A percentile compares a stretch with the other conserved stretches of the same genome.
phyloP scores from a whole-genome alignment of 78 protist species.

The Chrysochromulina tobinii region DNA sequence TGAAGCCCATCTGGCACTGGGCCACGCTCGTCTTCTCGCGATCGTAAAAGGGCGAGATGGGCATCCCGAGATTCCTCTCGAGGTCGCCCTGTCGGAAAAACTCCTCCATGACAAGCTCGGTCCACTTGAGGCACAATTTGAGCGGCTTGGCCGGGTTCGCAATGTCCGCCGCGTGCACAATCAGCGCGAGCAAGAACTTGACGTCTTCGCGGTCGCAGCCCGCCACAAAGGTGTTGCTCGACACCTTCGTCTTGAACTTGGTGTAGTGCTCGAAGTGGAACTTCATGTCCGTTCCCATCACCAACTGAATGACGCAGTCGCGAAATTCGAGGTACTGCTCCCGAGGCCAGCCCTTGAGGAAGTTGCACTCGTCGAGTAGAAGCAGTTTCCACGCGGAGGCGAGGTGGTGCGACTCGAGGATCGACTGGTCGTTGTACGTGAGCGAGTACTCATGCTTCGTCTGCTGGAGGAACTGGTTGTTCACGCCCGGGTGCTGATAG shows the following conservation, averaged over 20 bases:
- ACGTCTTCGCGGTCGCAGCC: not conserved
- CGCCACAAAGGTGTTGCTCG: not conserved
- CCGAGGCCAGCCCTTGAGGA: not conserved
- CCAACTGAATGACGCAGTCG: not conserved
- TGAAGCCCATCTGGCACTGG: not conserved
- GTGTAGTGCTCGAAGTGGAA: not conserved
- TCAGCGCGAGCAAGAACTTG: not conserved
- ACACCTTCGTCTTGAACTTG: not conserved
- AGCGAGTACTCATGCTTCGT: slow-evolving; percentile 3
- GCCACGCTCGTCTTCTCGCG: not conserved
- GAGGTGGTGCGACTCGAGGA: slow-evolving; percentile 46
- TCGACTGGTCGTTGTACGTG: slow-evolving; percentile 45
- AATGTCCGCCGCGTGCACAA: slow-evolving; percentile 39
- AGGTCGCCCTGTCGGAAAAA: slow-evolving; percentile 48
- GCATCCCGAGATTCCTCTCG: slow-evolving; percentile 20
- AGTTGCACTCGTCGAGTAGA: not conserved
- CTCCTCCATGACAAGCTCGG: slow-evolving; percentile 23
- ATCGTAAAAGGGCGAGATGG: slow-evolving; percentile 18
- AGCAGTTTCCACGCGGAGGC: not conserved
- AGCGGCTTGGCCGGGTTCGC: not conserved
- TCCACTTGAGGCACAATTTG: not conserved
- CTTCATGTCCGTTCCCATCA: slow-evolving; percentile 4
- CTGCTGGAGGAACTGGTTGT: not conserved
- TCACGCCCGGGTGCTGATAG: slow-evolving; percentile 43
- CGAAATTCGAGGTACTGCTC: not conserved